phyloP scores from a whole-genome alignment of 2,329 filamentous ascomycete genomes.

The Catunica adiposa region DNA sequence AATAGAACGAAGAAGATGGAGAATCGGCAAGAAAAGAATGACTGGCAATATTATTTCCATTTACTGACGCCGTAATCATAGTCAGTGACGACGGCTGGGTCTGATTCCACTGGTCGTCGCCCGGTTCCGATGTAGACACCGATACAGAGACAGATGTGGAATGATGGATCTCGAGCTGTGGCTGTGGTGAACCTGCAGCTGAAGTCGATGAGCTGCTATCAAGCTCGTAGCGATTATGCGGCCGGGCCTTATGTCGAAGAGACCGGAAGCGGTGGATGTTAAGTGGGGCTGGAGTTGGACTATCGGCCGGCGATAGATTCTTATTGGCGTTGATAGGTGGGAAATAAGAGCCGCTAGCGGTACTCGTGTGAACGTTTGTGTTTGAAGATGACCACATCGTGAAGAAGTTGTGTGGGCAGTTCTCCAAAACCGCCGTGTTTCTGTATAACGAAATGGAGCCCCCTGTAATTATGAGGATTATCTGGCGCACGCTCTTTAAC shows the following conservation, averaged over 20 bases:
- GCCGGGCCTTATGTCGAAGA: slow-evolving; percentile 1
- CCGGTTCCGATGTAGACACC: background rate
- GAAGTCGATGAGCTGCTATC: slow-evolving; percentile 1
- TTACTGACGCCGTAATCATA: background rate
- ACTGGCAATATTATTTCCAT: background rate
- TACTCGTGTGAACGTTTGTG: background rate
- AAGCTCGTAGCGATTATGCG: slow-evolving; percentile 1
- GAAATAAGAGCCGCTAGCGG: background rate
- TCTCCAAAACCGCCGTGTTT: background rate
- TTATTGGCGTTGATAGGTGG: background rate
- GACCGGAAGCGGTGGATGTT: slow-evolving; percentile 8
- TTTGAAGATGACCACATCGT: background rate
- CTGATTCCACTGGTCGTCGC: background rate
- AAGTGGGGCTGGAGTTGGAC: background rate
- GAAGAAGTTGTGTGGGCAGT: background rate
- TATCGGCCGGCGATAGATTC: background rate
- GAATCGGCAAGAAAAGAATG: background rate
- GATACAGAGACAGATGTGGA: slow-evolving; percentile 9
- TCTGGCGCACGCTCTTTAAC: background rate
- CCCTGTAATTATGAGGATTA: too few species aligned
- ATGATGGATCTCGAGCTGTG: slow-evolving; percentile 11
- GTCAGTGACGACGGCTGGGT: background rate
- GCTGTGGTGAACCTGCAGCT: background rate
- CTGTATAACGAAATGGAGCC: too few species aligned
- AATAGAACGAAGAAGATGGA: background rate